phyloP scores from a whole-genome alignment of 345 rosid genomes.

The Ricinus communis region DNA sequence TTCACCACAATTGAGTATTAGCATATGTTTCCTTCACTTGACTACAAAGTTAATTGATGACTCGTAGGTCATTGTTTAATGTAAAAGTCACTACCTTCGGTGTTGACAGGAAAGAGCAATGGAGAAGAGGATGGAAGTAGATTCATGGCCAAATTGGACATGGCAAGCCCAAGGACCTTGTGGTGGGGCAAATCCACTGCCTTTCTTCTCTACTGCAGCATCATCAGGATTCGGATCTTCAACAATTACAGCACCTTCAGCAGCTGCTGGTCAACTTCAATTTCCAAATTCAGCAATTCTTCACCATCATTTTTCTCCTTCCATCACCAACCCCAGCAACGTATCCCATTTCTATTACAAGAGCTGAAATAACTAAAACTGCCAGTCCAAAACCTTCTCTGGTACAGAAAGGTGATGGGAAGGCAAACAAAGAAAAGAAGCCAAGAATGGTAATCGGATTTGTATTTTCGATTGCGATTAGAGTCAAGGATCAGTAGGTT shows the following conservation, averaged over 20 bases:
- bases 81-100: background rate
- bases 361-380: conserved; percentile 18
- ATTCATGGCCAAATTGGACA: conserved; percentile 31
- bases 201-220: conserved; percentile 71
- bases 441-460: background rate
- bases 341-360: conserved; percentile 34
- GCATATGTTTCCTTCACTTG: background rate
- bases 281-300: conserved; percentile 22
- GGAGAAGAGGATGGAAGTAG: conserved; percentile 53
- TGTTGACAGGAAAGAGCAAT: conserved; percentile 53
- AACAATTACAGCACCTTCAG: conserved; percentile 32
- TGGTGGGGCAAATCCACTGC: conserved; percentile 35
- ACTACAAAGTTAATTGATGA: too few species aligned
- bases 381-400: conserved; percentile 1
- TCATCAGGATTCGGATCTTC: conserved; percentile 97
- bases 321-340: conserved; percentile 25
- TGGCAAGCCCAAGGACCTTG: conserved; percentile 39
- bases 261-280: conserved; percentile 34
- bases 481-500: background rate
- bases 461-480: background rate
- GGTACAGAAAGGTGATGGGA: background rate
- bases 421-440: conserved; percentile 8
- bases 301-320: conserved; percentile 17
- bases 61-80: background rate
- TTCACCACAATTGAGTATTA: background rate